Evolutionary conservation across 2,329 filamentous ascomycete genomes (phyloP).

Genomic region (Hypoxylon sp.): DNA sequence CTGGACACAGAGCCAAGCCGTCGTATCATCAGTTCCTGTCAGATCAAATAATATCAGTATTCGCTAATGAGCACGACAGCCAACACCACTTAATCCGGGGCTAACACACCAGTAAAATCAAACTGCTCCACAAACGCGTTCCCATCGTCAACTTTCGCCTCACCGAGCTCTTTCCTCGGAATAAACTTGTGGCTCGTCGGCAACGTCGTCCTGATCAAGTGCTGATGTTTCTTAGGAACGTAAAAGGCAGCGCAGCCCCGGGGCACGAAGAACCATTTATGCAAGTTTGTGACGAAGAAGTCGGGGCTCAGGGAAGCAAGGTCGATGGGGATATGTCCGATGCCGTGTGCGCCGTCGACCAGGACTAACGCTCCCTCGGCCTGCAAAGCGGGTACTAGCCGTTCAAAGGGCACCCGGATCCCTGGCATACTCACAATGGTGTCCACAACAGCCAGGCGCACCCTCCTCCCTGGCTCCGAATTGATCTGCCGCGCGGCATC

Average conservation of each 20-base stretch:
- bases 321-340: slow-evolving; percentile 74
- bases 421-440: slow-evolving; percentile 75
- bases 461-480: slow-evolving; percentile 60
- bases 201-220: slow-evolving; percentile 72
- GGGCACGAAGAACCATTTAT: slow-evolving; percentile 79
- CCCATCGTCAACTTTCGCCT: slow-evolving; percentile 1
- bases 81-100: neutral
- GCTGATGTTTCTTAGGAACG: slow-evolving; percentile 72
- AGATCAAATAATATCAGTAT: slow-evolving; percentile 68
- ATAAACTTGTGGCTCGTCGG: slow-evolving; percentile 75
- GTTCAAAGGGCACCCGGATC: slow-evolving; percentile 75
- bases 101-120: slow-evolving; percentile 51
- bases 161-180: slow-evolving; percentile 50
- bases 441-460: slow-evolving; percentile 75
- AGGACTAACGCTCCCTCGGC: slow-evolving; percentile 70
- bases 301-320: slow-evolving; percentile 71
- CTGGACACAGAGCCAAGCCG: slow-evolving; percentile 70
- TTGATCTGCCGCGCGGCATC: slow-evolving; percentile 57
- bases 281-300: slow-evolving; percentile 77
- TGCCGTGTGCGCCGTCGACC: slow-evolving; percentile 76
- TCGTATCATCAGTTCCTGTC: slow-evolving; percentile 71
- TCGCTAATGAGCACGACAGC: slow-evolving; percentile 5
- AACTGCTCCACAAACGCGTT: slow-evolving; percentile 55
- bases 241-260: slow-evolving; percentile 75
- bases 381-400: slow-evolving; percentile 67